Conservation (phyloP, 257 asterid genomes). For the Gardenia jasminoides region DNA sequence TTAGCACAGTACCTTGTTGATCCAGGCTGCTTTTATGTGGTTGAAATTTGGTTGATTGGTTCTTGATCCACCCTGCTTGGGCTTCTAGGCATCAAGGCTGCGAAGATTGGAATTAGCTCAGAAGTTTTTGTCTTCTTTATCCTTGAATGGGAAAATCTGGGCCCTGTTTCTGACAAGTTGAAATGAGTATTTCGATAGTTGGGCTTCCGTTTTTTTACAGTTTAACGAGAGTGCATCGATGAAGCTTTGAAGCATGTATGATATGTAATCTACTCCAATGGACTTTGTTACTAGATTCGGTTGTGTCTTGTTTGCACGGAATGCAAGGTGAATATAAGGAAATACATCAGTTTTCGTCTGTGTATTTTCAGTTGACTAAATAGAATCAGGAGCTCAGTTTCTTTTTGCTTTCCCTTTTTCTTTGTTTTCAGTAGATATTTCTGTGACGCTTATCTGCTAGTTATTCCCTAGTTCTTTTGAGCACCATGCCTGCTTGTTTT, state of each 20-base stretch:
- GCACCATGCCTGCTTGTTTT: background rate
- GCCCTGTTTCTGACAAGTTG: background rate
- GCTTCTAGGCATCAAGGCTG: background rate
- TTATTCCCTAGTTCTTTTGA: background rate
- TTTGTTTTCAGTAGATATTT: too few relatives aligned
- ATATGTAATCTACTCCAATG: background rate
- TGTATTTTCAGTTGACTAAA: background rate
- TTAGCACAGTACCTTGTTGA: background rate
- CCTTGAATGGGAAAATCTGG: background rate
- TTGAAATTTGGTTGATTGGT: background rate
- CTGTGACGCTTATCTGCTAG: background rate
- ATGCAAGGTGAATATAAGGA: background rate
- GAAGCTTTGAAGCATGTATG: background rate
- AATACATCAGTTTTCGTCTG: background rate
- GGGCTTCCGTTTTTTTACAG: background rate
- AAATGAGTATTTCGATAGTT: background rate
- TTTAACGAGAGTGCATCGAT: background rate
- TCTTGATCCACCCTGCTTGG: background rate
- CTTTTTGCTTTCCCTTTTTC: background rate
- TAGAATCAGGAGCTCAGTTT: background rate
- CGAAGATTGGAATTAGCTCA: background rate
- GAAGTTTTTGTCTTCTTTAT: background rate
- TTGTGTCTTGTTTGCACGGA: background rate
- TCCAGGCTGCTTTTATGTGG: background rate
- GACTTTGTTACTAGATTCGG: background rate